A percentile compares a stretch with the other conserved stretches of the same genome.
Evolutionary conservation across 1,139 yeast genomes (phyloP).

Genomic region (Williopsis jadinii): DNA sequence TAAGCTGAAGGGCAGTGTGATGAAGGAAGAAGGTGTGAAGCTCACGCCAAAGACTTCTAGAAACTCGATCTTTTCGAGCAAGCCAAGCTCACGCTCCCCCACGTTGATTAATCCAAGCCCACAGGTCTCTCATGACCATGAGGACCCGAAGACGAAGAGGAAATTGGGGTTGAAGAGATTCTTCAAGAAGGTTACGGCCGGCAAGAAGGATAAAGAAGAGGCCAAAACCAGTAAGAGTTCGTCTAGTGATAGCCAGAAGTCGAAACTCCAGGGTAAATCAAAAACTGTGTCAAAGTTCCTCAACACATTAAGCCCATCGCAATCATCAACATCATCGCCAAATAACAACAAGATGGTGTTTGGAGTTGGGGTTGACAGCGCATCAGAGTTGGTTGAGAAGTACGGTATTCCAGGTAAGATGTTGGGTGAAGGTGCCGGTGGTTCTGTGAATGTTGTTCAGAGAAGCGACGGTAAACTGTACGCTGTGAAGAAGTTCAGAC

Average conservation of each 20-base stretch:
- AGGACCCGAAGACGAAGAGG: conserved; percentile 17
- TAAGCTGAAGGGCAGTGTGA: conserved; percentile 12
- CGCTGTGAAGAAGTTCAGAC: conserved; percentile 66
- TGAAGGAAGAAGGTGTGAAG: conserved; percentile 5
- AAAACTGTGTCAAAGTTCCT: conserved; percentile 12
- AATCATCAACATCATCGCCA: conserved; percentile 9
- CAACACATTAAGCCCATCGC: conserved; percentile 13
- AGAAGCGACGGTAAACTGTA: conserved; percentile 43
- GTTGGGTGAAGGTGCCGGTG: conserved; percentile 74
- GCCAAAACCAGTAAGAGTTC: conserved; percentile 4
- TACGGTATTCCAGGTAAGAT: conserved; percentile 58
- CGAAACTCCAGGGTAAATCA: conserved; percentile 1
- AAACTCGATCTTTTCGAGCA: conserved; percentile 17
- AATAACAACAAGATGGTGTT: conserved; percentile 25
- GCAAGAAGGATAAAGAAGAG: conserved; percentile 7
- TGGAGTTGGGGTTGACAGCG: conserved; percentile 31
- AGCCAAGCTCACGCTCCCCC: conserved; percentile 17
- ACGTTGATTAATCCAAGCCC: conserved; percentile 12
- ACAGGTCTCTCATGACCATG: conserved; percentile 10
- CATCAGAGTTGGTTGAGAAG: conserved; percentile 33
- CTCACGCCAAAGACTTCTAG: conserved; percentile 22
- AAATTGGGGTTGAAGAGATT: conserved; percentile 28
- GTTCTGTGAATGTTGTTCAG: conserved; percentile 57
- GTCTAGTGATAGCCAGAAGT: conserved; percentile 2
- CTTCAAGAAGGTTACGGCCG: conserved; percentile 24